These are phyloP conservation scores for Zostera marina DNA, from an alignment of 116 monocot genomes.

Conservation along the genomic window DNA sequence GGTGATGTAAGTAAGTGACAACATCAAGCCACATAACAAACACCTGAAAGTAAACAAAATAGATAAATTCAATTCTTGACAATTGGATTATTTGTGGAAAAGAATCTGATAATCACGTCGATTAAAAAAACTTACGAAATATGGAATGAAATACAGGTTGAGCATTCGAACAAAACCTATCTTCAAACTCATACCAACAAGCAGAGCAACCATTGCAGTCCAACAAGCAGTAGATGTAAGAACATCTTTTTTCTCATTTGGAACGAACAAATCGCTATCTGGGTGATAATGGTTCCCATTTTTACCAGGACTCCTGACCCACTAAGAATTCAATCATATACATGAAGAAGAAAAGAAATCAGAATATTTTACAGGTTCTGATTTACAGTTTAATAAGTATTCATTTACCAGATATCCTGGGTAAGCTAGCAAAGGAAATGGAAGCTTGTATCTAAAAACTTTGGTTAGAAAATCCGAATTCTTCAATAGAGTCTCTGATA, in stretches of 20 bases:
- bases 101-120: neutral
- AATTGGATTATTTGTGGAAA: neutral
- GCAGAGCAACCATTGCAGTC: constrained; percentile 33
- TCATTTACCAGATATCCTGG: constrained; percentile 60
- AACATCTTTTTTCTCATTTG: constrained; percentile 57
- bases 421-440: constrained; percentile 72
- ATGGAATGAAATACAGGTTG: constrained; percentile 55
- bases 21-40: constrained; percentile 19
- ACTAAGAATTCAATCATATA: constrained; percentile 5
- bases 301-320: constrained; percentile 44
- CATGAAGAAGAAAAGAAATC: too few relatives aligned
- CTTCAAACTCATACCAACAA: constrained; percentile 22
- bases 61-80: neutral
- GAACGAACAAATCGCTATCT: constrained; percentile 46
- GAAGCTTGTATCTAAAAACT: constrained; percentile 40
- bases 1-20: constrained; percentile 18
- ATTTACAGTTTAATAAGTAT: too few relatives aligned
- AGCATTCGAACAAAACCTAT: constrained; percentile 47
- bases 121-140: constrained; percentile 20
- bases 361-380: too few relatives aligned
- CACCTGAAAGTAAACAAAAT: constrained; percentile 1
- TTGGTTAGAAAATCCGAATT: constrained; percentile 32
- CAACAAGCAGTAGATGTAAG: constrained; percentile 58
- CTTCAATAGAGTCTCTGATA: constrained; percentile 43
- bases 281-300: constrained; percentile 65